Evolutionary conservation across 495 filamentous ascomycete species (phyloP).

Genomic region (Daldinia loculata): DNA sequence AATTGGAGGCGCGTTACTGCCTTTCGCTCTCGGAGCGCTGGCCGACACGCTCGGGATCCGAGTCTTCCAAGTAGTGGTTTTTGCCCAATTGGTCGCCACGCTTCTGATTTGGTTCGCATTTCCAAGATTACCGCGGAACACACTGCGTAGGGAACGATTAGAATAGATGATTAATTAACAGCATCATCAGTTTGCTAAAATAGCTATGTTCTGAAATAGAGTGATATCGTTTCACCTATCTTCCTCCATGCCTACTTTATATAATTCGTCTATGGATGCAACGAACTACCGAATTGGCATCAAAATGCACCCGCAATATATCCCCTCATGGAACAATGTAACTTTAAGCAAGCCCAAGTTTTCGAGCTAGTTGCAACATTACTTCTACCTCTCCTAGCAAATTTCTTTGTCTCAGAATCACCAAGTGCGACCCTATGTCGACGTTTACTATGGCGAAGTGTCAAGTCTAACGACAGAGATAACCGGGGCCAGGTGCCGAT

Average conservation of each 20-base stretch:
- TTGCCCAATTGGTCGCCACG: constrained; percentile 63
- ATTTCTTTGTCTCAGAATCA: background rate
- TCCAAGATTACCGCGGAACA: constrained; percentile 27
- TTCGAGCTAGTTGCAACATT: background rate
- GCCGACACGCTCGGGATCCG: constrained; percentile 73
- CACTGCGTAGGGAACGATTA: background rate
- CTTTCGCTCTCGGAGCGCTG: constrained; percentile 76
- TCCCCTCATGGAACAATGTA: background rate
- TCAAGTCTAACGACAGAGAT: background rate
- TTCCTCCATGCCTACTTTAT: background rate
- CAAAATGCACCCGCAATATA: background rate
- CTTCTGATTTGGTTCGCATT: constrained; percentile 55
- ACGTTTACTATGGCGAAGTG: background rate
- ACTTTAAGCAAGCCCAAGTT: background rate
- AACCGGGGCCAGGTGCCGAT: background rate
- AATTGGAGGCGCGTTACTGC: constrained; percentile 71
- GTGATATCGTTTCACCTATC: background rate
- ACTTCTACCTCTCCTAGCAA: constrained; percentile 2
- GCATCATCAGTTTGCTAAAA: background rate
- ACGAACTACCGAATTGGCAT: background rate
- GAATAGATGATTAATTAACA: background rate
- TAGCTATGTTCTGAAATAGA: background rate
- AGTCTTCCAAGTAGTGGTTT: constrained; percentile 71
- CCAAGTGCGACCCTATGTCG: background rate
- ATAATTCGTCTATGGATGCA: background rate